These are phyloP conservation scores for Hypholoma sublateritium DNA, from an alignment of 768 basidiomycete genomes.

Conservation along the genomic window DNA sequence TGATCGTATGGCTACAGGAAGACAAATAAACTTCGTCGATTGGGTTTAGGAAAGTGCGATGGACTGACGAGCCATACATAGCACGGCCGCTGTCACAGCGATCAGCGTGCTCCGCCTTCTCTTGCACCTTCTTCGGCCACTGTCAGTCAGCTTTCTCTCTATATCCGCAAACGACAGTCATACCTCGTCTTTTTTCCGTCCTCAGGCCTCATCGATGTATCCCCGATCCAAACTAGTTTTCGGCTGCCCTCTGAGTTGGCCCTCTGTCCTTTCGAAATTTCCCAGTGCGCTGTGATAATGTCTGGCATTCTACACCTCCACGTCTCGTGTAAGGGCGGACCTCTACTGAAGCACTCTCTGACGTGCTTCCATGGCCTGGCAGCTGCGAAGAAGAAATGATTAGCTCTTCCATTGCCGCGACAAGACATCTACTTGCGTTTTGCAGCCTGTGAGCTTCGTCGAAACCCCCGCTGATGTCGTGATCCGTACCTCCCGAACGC, in stretches of 20 bases:
- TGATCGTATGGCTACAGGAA: neutral
- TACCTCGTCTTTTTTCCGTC: neutral
- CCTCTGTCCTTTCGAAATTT: neutral
- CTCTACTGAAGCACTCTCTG: neutral
- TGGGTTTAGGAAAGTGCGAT: conserved; percentile 6
- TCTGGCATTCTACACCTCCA: neutral
- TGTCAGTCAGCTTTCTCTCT: conserved; percentile 16
- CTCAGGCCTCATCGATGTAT: too few species aligned
- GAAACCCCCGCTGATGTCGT: conserved; percentile 26
- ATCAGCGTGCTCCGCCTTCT: conserved; percentile 18
- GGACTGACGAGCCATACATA: conserved; percentile 17
- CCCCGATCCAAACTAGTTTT: neutral
- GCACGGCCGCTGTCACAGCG: conserved; percentile 17
- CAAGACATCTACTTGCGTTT: conserved; percentile 9
- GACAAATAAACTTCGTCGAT: conserved; percentile 6
- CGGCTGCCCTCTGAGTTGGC: too few species aligned
- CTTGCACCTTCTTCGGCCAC: conserved; percentile 8
- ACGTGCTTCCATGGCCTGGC: conserved; percentile 4
- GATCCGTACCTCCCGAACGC: conserved; percentile 19
- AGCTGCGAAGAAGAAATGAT: conserved; percentile 4
- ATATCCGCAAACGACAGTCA: conserved; percentile 15
- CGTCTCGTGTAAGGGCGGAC: neutral
- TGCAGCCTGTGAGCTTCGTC: conserved; percentile 12
- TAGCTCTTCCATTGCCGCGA: conserved; percentile 5
- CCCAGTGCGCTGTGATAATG: neutral